phyloP scores from a whole-genome alignment of 352 stramenopile genomes.

The Globisporangium radiosum region DNA sequence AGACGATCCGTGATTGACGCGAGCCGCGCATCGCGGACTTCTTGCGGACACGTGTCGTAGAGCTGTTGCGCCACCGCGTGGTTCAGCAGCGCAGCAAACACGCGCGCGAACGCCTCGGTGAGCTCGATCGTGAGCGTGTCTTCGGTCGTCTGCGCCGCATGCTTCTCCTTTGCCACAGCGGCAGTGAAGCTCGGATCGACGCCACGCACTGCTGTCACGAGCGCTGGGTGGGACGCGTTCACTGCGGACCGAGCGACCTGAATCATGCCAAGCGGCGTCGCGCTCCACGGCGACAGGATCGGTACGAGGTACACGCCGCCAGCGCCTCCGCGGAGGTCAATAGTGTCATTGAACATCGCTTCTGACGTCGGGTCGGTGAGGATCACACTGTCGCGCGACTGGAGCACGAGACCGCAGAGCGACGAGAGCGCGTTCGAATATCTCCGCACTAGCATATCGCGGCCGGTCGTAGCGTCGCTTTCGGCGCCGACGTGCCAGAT shows the following conservation, averaged over 20 bases:
- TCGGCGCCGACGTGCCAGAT: conserved; percentile 46
- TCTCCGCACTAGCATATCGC: conserved; percentile 30
- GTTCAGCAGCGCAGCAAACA: conserved; percentile 55
- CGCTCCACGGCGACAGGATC: conserved; percentile 46
- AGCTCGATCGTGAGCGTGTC: conserved; percentile 51
- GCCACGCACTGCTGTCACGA: neutral
- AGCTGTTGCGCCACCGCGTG: conserved; percentile 46
- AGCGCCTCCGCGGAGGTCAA: conserved; percentile 51
- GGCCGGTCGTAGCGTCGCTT: conserved; percentile 12
- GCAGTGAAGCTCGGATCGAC: conserved; percentile 6
- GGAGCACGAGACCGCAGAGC: conserved; percentile 39
- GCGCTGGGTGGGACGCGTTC: conserved; percentile 11
- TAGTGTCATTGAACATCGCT: conserved; percentile 61
- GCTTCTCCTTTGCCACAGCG: conserved; percentile 30
- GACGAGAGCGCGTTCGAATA: conserved; percentile 61
- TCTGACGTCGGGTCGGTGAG: conserved; percentile 39
- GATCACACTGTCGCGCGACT: conserved; percentile 15
- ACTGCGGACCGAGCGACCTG: conserved; percentile 47
- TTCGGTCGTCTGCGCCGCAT: conserved; percentile 33
- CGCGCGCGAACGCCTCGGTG: conserved; percentile 41
- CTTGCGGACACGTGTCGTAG: conserved; percentile 33
- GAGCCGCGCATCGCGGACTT: conserved; percentile 44
- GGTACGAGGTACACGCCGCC: conserved; percentile 50
- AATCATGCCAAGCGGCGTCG: conserved; percentile 49
- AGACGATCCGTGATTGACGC: conserved; percentile 37